Evolutionary conservation across 352 stramenopile genomes (phyloP).

Genomic region (Lagenidium sp.): DNA sequence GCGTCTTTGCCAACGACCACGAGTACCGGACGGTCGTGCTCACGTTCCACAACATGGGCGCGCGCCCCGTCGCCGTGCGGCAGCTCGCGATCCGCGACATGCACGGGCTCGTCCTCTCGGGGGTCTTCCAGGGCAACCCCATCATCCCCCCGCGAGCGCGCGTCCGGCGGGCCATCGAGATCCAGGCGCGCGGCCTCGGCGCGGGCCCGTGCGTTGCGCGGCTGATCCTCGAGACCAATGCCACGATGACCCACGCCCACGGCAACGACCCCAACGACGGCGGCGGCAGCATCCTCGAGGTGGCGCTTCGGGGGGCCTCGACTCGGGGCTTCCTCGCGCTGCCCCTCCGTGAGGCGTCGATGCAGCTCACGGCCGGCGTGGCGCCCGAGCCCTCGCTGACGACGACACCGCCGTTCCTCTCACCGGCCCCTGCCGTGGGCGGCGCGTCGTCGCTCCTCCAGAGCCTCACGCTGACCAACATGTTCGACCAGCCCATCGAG

Average conservation of each 20-base stretch:
- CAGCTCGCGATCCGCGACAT: constrained; percentile 32
- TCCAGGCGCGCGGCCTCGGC: constrained; percentile 17
- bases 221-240: constrained; percentile 31
- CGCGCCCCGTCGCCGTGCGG: no score
- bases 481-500: constrained; percentile 30
- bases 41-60: constrained; percentile 23
- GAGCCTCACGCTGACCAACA: constrained; percentile 2
- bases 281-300: neutral
- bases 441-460: neutral
- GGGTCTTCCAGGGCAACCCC: constrained; percentile 18
- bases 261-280: no score
- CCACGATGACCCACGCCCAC: constrained; percentile 2
- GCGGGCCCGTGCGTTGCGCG: constrained; percentile 7
- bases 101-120: constrained; percentile 16
- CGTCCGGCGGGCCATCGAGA: constrained; percentile 20
- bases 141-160: constrained; percentile 26
- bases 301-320: constrained; percentile 3
- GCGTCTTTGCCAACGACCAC: constrained; percentile 4
- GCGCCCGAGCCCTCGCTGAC: neutral
- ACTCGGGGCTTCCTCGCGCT: constrained; percentile 7
- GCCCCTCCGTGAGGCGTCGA: neutral
- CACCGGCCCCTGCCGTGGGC: no score
- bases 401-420: neutral
- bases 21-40: constrained; percentile 5
- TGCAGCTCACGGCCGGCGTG: neutral